Conservation (phyloP, 2,329 filamentous ascomycete genomes). For the Colletotrichum ledebouriae region DNA sequence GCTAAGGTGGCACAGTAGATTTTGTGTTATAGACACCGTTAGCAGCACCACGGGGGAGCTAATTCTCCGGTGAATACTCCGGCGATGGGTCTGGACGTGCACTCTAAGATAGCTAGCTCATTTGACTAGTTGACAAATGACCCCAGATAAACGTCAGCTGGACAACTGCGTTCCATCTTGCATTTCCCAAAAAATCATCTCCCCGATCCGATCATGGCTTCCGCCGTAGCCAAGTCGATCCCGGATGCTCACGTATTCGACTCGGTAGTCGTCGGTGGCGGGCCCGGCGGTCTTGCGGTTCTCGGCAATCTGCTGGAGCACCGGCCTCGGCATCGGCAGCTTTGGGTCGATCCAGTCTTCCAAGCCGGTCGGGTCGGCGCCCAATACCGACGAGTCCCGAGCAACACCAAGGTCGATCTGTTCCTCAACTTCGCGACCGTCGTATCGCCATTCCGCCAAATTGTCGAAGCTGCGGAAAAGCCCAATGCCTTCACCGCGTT, state of each 20-base stretch:
- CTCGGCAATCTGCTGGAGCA: constrained; percentile 6
- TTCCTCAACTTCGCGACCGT: constrained; percentile 8
- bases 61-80: no score
- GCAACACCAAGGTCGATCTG: constrained; percentile 10
- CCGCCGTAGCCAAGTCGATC: constrained; percentile 6
- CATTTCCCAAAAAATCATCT: neutral
- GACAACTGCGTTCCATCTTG: no score
- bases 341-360: constrained; percentile 11
- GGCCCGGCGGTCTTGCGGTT: neutral
- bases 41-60: no score
- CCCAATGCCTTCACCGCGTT: constrained; percentile 4
- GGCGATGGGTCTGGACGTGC: no score
- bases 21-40: no score
- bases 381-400: constrained; percentile 2
- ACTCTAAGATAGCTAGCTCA: no score
- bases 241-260: constrained; percentile 3
- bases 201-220: constrained; percentile 1
- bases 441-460: constrained; percentile 2
- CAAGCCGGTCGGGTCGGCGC: constrained; percentile 11
- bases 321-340: constrained; percentile 5
- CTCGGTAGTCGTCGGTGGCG: constrained; percentile 13
- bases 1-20: no score
- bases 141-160: no score
- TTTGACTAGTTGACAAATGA: no score
- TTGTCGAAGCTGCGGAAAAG: constrained; percentile 1